These are phyloP conservation scores for Musa troglodytarum DNA, from an alignment of 176 grass and related monocot genomes.

Conservation along the genomic window DNA sequence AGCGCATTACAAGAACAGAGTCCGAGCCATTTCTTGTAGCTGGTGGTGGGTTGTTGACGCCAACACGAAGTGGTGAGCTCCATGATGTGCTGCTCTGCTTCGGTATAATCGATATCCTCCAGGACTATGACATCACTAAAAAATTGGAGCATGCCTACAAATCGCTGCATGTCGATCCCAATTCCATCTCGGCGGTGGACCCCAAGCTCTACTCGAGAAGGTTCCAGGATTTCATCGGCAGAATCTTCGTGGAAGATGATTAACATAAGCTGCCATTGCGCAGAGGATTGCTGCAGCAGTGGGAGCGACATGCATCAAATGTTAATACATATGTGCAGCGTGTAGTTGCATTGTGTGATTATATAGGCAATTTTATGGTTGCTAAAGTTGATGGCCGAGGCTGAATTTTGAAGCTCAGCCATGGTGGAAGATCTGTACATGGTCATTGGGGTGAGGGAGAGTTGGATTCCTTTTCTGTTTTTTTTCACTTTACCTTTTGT, in stretches of 20 bases:
- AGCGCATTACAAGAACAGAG: conserved; percentile 38
- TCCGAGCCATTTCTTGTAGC: conserved; percentile 35
- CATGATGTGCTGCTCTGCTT: conserved; percentile 73
- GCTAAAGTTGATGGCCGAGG: conserved; percentile 19
- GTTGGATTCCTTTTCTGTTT: conserved; percentile 27
- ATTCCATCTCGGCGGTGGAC: conserved; percentile 75
- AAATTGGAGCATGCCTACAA: conserved; percentile 69
- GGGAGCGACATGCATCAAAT: no score
- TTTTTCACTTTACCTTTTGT: conserved; percentile 14
- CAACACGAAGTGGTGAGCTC: conserved; percentile 46
- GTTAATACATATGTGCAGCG: no score
- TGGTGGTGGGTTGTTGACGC: conserved; percentile 38
- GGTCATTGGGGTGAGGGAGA: conserved; percentile 48
- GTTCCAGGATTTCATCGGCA: conserved; percentile 81
- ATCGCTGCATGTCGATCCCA: conserved; percentile 68
- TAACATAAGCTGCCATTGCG: neutral
- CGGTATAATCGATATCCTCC: conserved; percentile 80
- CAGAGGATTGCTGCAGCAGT: no score
- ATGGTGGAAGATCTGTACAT: conserved; percentile 24
- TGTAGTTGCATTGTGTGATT: neutral
- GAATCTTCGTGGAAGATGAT: conserved; percentile 63
- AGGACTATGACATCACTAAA: conserved; percentile 42
- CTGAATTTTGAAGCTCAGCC: conserved; percentile 66
- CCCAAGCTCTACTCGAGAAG: conserved; percentile 84
- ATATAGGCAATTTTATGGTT: neutral